Evolutionary conservation across 2,329 filamentous ascomycete species (phyloP), one percentile per base, ranked within the genome.

Genomic region (Hymenotorrendiella dingleyae): DNA sequence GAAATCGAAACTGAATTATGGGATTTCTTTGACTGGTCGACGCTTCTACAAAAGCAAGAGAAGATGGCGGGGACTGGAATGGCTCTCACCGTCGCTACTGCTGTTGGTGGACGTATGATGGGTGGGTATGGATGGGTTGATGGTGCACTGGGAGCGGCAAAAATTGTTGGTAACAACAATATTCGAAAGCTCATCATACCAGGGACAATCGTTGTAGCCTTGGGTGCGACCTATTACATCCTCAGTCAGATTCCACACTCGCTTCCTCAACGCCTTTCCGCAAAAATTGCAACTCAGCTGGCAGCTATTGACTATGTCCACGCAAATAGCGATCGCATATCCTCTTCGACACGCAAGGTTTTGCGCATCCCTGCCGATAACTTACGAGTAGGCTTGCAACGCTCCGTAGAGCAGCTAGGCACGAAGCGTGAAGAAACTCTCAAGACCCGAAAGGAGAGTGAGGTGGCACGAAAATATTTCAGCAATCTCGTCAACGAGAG

Each of bases 41-140:
- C 80, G 9, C 67, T 97, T 5, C 75, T 94, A 69, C 88, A 96
- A 59, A 77, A 82, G 41, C 91, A 97, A 62, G 93, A 98, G 66
- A 98, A 97, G 72, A 74, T 94, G 43, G 90, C 91, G 5, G 88
- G 91, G 28, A 94, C 90, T 3, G 86, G 93, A 50, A 90, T 98
- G 84, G 93, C 91, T 5, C 74, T 98, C 59, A 98, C 93, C 1
- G 77, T 95, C 26, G 86, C 86, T 8, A 90, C 88, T 43, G 87
- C 94, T 2, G 72, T 97, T 4, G 88, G 91, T 43, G 79, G 84
- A 36, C 78, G 88, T 36, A 73, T 93, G 58, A 70, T 98, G 28
- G 88, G 90, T 46, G 85, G 89, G 48, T 80, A 85, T 54, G 82
- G 85, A 38, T 97, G 91, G 89, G 70, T 96, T 54, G 91, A 97